A percentile compares a stretch with the other conserved stretches of the same genome.
phyloP scores from a whole-genome alignment of 78 protist genomes.

The Speleostelium caveatum region DNA sequence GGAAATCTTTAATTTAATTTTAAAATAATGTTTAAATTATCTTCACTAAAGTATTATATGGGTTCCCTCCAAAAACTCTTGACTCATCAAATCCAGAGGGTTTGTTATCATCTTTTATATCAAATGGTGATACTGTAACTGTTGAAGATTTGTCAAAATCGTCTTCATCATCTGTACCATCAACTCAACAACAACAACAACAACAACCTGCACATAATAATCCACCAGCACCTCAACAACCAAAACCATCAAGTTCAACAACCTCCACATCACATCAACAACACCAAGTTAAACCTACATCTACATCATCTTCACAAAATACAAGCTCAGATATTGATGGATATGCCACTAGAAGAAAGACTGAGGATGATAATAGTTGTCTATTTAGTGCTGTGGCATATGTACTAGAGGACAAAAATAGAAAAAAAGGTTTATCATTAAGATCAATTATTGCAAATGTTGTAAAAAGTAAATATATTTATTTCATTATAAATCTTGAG shows the following conservation, averaged over 20 bases:
- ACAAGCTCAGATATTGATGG: conserved; percentile 10
- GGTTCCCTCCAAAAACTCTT: conserved; percentile 57
- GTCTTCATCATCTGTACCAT: background rate
- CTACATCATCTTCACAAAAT: background rate
- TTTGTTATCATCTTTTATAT: background rate
- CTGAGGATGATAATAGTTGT: conserved; percentile 78
- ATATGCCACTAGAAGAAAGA: conserved; percentile 31
- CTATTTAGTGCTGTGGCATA: conserved; percentile 69
- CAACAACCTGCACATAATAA: background rate
- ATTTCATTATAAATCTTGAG: background rate
- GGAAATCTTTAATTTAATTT: background rate
- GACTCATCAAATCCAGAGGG: conserved; percentile 7
- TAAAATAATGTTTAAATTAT: background rate
- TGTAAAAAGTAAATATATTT: conserved; percentile 20
- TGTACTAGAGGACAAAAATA: conserved; percentile 57
- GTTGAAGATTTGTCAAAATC: conserved; percentile 22
- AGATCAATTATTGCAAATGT: conserved; percentile 37
- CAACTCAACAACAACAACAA: background rate
- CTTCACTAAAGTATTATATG: conserved; percentile 31
- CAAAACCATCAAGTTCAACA: background rate
- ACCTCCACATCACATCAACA: background rate
- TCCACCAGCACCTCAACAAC: background rate
- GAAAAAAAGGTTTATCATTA: conserved; percentile 21
- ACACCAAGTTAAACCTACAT: background rate
- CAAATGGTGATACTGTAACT: conserved; percentile 58